Percentiles rank a stretch among this genome's conserved stretches.
Evolutionary conservation across 441 rosid genomes (phyloP).

Genomic region (Pelargonium myrrhifolium): DNA sequence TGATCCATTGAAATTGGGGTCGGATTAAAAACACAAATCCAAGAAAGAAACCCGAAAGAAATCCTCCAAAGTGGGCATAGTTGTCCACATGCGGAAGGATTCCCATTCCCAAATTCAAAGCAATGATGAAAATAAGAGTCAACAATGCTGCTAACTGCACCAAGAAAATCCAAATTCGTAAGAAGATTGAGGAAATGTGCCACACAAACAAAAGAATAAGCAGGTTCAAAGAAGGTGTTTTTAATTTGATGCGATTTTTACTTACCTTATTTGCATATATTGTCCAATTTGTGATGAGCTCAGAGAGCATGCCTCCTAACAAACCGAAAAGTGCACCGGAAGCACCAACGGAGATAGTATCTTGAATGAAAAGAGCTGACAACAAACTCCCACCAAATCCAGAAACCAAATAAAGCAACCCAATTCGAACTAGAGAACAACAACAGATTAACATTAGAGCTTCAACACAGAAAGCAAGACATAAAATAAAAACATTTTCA

Average conservation of each 20-base stretch:
- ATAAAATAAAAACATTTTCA: no score
- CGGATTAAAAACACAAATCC: slow-evolving; percentile 80
- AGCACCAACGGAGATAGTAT: slow-evolving; percentile 84
- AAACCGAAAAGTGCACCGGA: slow-evolving; percentile 97
- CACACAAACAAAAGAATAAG: background rate
- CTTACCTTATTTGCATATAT: slow-evolving; percentile 75
- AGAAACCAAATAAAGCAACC: slow-evolving; percentile 66
- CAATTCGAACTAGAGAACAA: slow-evolving; percentile 59
- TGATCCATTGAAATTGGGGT: slow-evolving; percentile 78
- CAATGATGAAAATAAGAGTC: slow-evolving; percentile 64
- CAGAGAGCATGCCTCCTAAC: slow-evolving; percentile 92
- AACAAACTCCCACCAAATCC: slow-evolving; percentile 88
- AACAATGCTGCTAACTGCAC: slow-evolving; percentile 74
- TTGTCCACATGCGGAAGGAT: slow-evolving; percentile 94
- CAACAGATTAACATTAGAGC: background rate
- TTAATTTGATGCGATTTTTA: background rate
- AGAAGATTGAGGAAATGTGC: slow-evolving; percentile 8
- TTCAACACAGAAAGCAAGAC: background rate
- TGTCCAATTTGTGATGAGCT: slow-evolving; percentile 86
- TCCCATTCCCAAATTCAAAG: slow-evolving; percentile 70
- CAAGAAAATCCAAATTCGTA: slow-evolving; percentile 15
- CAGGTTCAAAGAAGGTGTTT: background rate
- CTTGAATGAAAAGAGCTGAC: slow-evolving; percentile 65
- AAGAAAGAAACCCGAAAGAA: slow-evolving; percentile 75
- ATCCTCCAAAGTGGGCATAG: slow-evolving; percentile 94